A percentile compares a stretch with the other conserved stretches of the same genome.
Conservation (phyloP, 805 yeast genomes). For the Pichia eremophila region DNA sequence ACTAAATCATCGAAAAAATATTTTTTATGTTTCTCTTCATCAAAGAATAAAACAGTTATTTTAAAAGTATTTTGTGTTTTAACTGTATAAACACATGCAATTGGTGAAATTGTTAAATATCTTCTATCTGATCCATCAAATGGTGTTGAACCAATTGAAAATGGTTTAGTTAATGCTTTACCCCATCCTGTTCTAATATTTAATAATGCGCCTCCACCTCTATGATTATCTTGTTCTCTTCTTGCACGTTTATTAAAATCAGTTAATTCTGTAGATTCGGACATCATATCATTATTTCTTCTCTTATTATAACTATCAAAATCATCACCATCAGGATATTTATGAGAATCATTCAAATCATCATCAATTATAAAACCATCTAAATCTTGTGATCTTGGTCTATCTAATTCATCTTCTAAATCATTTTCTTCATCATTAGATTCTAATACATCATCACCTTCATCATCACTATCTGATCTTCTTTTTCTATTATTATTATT, state of each 20-base stretch:
- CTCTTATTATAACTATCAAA: constrained; percentile 2
- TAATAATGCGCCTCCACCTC: not conserved
- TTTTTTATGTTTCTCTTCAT: constrained; percentile 62
- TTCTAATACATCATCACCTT: constrained; percentile 15
- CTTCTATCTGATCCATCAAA: constrained; percentile 55
- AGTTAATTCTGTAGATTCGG: constrained; percentile 10
- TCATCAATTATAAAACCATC: constrained; percentile 57
- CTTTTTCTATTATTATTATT: constrained; percentile 19
- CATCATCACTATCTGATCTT: too few species aligned
- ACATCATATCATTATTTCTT: constrained; percentile 6
- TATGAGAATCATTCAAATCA: constrained; percentile 40
- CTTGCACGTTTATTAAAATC: constrained; percentile 6
- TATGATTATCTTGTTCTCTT: not conserved
- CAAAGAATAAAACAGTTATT: constrained; percentile 83
- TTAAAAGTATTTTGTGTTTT: constrained; percentile 38
- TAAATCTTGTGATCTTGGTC: constrained; percentile 26
- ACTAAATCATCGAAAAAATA: constrained; percentile 76
- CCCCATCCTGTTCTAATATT: constrained; percentile 7
- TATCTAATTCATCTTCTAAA: constrained; percentile 13
- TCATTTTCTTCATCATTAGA: constrained; percentile 12
- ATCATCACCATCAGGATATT: not conserved
- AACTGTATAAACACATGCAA: constrained; percentile 79
- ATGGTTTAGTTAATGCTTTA: constrained; percentile 35
- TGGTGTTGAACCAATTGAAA: constrained; percentile 85
- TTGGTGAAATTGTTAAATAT: constrained; percentile 68